Conservation (phyloP, 2,329 filamentous ascomycete species). For the Fusarium papillatum region DNA sequence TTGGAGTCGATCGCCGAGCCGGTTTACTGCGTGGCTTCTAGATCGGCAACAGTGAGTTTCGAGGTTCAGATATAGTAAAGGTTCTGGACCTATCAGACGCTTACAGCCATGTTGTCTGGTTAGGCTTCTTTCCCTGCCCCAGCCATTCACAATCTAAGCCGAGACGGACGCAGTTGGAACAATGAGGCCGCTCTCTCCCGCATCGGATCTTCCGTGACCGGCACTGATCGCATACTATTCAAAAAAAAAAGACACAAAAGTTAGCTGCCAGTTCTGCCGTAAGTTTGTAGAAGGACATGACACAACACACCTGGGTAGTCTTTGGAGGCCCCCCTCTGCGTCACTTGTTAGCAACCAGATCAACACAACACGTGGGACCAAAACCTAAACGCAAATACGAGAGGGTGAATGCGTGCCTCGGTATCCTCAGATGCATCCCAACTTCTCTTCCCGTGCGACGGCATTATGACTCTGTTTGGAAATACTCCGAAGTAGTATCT, state of each 20-base stretch:
- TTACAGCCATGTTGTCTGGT: slow-evolving; percentile 12
- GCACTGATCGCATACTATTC: slow-evolving; percentile 18
- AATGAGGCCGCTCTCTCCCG: slow-evolving; percentile 21
- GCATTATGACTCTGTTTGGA: slow-evolving; percentile 12
- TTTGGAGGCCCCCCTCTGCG: slow-evolving; percentile 7
- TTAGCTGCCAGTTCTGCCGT: not conserved
- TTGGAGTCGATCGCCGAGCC: slow-evolving; percentile 16
- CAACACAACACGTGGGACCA: not conserved
- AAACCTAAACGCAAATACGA: not conserved
- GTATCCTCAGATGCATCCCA: slow-evolving; percentile 19
- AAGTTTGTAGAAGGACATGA: not conserved
- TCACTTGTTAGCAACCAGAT: not conserved
- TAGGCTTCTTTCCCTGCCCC: slow-evolving; percentile 19
- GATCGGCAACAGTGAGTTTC: not conserved
- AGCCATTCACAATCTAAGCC: slow-evolving; percentile 20
- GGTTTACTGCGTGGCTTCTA: slow-evolving; percentile 16
- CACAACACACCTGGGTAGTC: slow-evolving; percentile 14
- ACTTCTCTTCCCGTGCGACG: slow-evolving; percentile 20
- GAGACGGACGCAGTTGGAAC: slow-evolving; percentile 18
- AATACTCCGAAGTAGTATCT: not conserved
- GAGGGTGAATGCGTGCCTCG: slow-evolving; percentile 3
- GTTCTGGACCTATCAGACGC: not conserved
- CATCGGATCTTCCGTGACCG: slow-evolving; percentile 21
- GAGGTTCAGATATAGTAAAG: not conserved
- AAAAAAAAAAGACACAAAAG: not conserved